Conservation (phyloP, 768 basidiomycete genomes). For the Trametes coccinea region DNA sequence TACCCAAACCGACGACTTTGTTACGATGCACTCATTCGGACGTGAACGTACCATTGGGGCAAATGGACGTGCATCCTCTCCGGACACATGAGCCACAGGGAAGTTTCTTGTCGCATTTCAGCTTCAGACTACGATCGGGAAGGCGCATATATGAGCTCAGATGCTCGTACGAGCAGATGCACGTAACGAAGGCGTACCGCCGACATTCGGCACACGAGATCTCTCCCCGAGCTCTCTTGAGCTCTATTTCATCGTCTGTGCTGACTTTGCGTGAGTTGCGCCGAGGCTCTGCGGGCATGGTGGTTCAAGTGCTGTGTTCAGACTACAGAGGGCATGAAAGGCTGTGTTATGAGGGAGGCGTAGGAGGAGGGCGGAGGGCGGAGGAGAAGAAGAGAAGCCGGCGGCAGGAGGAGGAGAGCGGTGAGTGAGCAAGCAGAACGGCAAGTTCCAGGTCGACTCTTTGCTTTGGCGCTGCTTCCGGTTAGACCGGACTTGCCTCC, state of each 20-base stretch:
- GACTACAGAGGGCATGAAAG: neutral
- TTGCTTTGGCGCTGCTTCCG: neutral
- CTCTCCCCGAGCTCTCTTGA: conserved; percentile 73
- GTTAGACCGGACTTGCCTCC: neutral
- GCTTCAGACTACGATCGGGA: conserved; percentile 54
- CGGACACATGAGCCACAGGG: conserved; percentile 73
- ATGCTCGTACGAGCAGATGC: conserved; percentile 31
- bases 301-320: neutral
- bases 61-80: conserved; percentile 64
- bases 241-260: conserved; percentile 54
- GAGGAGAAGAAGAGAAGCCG: neutral
- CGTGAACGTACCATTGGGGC: conserved; percentile 48
- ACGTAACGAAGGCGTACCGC: conserved; percentile 47
- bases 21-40: conserved; percentile 30
- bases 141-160: too few relatives aligned
- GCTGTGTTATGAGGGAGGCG: neutral
- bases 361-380: neutral
- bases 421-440: neutral
- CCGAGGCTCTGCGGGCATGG: conserved; percentile 32
- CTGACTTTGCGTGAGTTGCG: conserved; percentile 25
- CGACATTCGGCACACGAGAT: conserved; percentile 81
- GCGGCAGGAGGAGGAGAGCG: neutral
- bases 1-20: conserved; percentile 7
- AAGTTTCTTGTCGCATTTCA: conserved; percentile 82
- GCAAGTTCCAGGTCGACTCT: neutral